These are phyloP conservation scores for Apostasia shenzhenica DNA, from an alignment of 106 monocot genomes.

Conservation along the genomic window DNA sequence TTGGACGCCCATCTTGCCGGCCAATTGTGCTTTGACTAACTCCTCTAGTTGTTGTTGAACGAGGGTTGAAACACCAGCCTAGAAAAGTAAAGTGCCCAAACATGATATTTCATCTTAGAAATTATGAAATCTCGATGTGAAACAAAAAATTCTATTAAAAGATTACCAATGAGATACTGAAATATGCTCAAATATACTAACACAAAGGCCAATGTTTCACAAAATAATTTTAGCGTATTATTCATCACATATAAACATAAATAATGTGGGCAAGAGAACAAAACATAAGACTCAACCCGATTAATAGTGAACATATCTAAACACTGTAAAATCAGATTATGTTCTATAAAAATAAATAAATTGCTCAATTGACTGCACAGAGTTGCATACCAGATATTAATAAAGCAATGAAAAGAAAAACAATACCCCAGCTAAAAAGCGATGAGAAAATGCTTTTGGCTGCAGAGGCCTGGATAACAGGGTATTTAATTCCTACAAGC, in stretches of 20 bases:
- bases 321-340: too few relatives aligned
- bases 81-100: conserved; percentile 5
- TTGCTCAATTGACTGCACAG: neutral
- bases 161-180: too few relatives aligned
- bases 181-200: too few relatives aligned
- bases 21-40: conserved; percentile 38
- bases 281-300: too few relatives aligned
- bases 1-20: conserved; percentile 10
- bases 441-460: conserved; percentile 66
- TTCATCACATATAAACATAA: too few relatives aligned
- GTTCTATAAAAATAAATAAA: too few relatives aligned
- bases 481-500: conserved; percentile 52
- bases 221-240: too few relatives aligned
- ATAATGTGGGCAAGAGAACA: too few relatives aligned
- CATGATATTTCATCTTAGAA: neutral
- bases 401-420: neutral
- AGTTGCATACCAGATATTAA: neutral
- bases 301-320: too few relatives aligned
- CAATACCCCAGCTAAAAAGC: conserved; percentile 85
- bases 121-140: too few relatives aligned
- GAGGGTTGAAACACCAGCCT: conserved; percentile 71
- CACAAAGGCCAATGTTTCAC: too few relatives aligned
- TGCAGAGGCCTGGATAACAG: conserved; percentile 52
- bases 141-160: too few relatives aligned
- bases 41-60: conserved; percentile 81